A percentile compares a stretch with the other conserved stretches of the same genome.
Evolutionary conservation across 306 rosid species (phyloP).

Genomic region (Ormosia emarginata): DNA sequence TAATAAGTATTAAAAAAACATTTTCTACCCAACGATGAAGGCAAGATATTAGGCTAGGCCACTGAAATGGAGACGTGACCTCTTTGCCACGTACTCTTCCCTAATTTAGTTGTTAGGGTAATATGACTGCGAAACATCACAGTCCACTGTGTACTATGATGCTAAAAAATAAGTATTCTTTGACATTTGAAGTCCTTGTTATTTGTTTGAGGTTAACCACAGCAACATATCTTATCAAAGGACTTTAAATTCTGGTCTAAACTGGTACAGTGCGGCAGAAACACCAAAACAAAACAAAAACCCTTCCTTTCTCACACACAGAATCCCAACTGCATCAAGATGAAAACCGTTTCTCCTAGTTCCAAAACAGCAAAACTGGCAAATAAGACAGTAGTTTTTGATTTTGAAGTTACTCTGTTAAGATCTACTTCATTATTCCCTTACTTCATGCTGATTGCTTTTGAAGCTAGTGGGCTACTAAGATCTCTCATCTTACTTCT

Average conservation of each 20-base stretch:
- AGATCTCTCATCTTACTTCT: slow-evolving; percentile 51
- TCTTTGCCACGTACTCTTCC: not conserved
- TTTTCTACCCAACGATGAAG: not conserved
- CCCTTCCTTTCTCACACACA: not conserved
- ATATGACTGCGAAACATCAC: not conserved
- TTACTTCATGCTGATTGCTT: slow-evolving; percentile 74
- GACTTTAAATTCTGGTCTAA: not conserved
- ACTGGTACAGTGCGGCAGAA: not conserved
- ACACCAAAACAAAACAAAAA: no score
- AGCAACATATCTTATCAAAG: not conserved
- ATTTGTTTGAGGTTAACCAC: not conserved
- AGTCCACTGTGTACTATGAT: not conserved
- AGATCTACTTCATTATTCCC: slow-evolving; percentile 53
- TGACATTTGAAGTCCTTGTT: not conserved
- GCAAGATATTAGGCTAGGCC: not conserved
- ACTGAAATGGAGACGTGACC: not conserved
- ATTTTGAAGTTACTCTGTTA: slow-evolving; percentile 49
- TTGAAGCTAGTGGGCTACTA: slow-evolving; percentile 64
- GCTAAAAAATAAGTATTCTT: not conserved
- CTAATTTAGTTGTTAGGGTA: not conserved
- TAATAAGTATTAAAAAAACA: no score
- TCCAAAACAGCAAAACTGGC: slow-evolving; percentile 1
- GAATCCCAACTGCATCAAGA: not conserved
- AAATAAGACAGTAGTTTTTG: slow-evolving; percentile 38
- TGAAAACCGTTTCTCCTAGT: slow-evolving; percentile 19